phyloP scores from a whole-genome alignment of 352 stramenopile species.

The Blastocystis sp. region DNA sequence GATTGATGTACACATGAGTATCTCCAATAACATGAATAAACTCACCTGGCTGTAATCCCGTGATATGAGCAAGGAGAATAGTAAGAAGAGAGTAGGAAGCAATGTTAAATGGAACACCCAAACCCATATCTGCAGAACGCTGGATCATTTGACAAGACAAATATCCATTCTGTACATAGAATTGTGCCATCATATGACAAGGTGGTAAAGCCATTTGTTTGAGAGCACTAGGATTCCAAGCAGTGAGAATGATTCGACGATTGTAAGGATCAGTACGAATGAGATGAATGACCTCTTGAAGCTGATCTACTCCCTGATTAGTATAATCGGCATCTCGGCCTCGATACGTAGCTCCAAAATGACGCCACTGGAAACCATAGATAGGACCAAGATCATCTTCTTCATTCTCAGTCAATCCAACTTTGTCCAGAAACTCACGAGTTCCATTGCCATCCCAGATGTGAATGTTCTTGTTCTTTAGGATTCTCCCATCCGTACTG shows the following conservation, averaged over 20 bases:
- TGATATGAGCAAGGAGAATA: slow-evolving; percentile 90
- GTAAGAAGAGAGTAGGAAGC: slow-evolving; percentile 96
- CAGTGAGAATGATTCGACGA: slow-evolving; percentile 93
- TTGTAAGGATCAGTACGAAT: slow-evolving; percentile 93
- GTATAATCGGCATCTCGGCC: slow-evolving; percentile 96
- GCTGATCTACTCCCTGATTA: slow-evolving; percentile 94
- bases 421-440: slow-evolving; percentile 85
- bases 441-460: slow-evolving; percentile 99
- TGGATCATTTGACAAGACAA: slow-evolving; percentile 95
- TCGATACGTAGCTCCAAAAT: slow-evolving; percentile 96
- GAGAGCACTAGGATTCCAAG: slow-evolving; percentile 96
- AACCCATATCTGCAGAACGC: slow-evolving; percentile 95
- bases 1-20: slow-evolving; percentile 97
- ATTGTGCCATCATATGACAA: slow-evolving; percentile 99
- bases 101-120: slow-evolving; percentile 99
- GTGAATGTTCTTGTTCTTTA: slow-evolving; percentile 91
- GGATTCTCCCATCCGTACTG: slow-evolving; percentile 69
- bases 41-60: slow-evolving; percentile 86
- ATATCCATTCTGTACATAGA: slow-evolving; percentile 81
- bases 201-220: slow-evolving; percentile 94
- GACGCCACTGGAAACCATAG: slow-evolving; percentile 93
- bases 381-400: slow-evolving; percentile 91
- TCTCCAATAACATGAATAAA: slow-evolving; percentile 98
- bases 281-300: slow-evolving; percentile 94
- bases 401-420: slow-evolving; percentile 87